Evolutionary conservation across 768 basidiomycete genomes (phyloP).

Genomic region (Jaapia argillacea): DNA sequence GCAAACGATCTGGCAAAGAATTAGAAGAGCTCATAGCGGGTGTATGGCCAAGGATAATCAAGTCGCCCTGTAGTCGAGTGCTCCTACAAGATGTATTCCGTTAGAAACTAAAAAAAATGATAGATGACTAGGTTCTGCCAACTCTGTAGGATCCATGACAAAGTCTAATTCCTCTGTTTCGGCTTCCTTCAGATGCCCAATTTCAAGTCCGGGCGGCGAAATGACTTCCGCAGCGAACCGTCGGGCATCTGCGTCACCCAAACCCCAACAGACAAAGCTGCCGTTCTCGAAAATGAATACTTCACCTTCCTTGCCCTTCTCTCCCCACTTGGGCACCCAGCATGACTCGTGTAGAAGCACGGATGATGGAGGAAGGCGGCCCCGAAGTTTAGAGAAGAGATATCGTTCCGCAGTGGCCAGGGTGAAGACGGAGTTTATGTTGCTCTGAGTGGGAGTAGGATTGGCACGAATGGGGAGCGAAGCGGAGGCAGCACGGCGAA

Average conservation of each 20-base stretch:
- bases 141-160: conserved; percentile 87
- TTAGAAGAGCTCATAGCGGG: conserved; percentile 46
- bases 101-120: conserved; percentile 3
- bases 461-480: conserved; percentile 82
- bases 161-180: conserved; percentile 93
- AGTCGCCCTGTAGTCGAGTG: conserved; percentile 83
- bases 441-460: conserved; percentile 75
- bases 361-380: conserved; percentile 40
- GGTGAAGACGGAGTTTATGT: conserved; percentile 74
- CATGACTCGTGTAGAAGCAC: conserved; percentile 65
- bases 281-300: conserved; percentile 86
- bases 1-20: conserved; percentile 32
- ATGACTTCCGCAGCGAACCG: conserved; percentile 59
- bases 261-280: conserved; percentile 85
- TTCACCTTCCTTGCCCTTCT: conserved; percentile 56
- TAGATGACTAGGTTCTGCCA: conserved; percentile 16
- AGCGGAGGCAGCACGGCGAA: conserved; percentile 75
- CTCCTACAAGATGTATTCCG: conserved; percentile 35
- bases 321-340: conserved; percentile 70
- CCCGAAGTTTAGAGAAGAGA: conserved; percentile 50
- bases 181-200: conserved; percentile 51
- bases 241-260: conserved; percentile 65
- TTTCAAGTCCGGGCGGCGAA: conserved; percentile 42
- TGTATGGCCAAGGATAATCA: conserved; percentile 78
- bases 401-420: conserved; percentile 84